These are phyloP conservation scores for Castanea crenata DNA, from an alignment of 306 rosid species.

Conservation along the genomic window DNA sequence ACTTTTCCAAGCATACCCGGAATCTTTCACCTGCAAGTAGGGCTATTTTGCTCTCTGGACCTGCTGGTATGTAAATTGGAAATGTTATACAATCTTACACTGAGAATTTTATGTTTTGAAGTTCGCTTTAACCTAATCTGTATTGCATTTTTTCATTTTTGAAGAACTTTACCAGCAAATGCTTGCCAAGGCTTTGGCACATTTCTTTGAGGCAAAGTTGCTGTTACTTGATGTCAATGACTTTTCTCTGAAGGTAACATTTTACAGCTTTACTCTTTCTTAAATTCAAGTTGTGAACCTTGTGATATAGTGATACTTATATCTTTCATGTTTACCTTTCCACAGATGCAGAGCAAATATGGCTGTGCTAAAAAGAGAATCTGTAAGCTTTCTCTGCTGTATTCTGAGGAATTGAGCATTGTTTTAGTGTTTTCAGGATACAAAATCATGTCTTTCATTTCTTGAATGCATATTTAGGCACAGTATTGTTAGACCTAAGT, in stretches of 20 bases:
- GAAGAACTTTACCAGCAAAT: constrained; percentile 81
- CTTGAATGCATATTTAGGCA: background rate
- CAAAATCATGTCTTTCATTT: background rate
- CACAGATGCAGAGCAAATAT: constrained; percentile 82
- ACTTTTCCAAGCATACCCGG: constrained; percentile 75
- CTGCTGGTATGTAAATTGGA: constrained; percentile 52
- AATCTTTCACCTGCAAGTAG: constrained; percentile 90
- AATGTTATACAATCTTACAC: background rate
- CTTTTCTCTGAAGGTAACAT: constrained; percentile 75
- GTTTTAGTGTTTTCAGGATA: background rate
- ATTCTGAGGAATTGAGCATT: background rate
- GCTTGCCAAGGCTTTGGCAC: constrained; percentile 90
- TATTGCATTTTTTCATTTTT: constrained; percentile 15
- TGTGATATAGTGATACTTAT: constrained; percentile 18
- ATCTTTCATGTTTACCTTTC: constrained; percentile 24
- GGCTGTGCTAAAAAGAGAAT: constrained; percentile 66
- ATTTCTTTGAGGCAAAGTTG: constrained; percentile 66
- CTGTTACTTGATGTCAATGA: constrained; percentile 68
- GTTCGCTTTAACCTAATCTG: background rate
- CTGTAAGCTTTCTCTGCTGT: constrained; percentile 45
- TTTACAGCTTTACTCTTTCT: constrained; percentile 3
- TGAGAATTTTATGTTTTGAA: background rate
- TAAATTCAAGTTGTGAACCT: background rate
- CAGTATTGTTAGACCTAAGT: background rate
- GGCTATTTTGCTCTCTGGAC: constrained; percentile 89